phyloP scores from a whole-genome alignment of 257 asterid species.

The Salvia rosmarinus region DNA sequence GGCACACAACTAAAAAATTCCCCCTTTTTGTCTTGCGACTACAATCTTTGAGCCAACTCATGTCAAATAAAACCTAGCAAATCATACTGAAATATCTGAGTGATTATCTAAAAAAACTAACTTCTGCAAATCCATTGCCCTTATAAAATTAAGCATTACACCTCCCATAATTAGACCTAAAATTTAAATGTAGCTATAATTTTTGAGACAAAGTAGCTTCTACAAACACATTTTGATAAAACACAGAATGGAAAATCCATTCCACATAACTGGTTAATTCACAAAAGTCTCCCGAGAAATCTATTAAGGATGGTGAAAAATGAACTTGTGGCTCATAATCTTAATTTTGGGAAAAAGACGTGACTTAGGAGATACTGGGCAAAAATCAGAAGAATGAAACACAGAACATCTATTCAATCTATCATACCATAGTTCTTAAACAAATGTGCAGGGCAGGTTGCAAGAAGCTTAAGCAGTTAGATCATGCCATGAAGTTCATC shows the following conservation, averaged over 20 bases:
- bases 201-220: neutral
- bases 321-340: neutral
- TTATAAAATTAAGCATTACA: neutral
- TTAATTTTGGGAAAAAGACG: neutral
- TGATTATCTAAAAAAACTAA: neutral
- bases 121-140: neutral
- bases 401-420: slow-evolving; percentile 19
- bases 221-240: neutral
- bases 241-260: neutral
- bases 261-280: neutral
- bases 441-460: neutral
- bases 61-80: slow-evolving; percentile 3
- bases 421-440: neutral
- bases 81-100: neutral
- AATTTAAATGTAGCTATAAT: neutral
- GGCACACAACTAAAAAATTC: slow-evolving; percentile 12
- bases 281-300: neutral
- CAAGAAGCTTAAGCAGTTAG: slow-evolving; percentile 10
- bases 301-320: neutral
- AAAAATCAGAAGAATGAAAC: neutral
- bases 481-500: slow-evolving; percentile 11
- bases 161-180: neutral
- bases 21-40: neutral
- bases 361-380: neutral
- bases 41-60: slow-evolving; percentile 1